A percentile compares a stretch with the other conserved stretches of the same genome.
Conservation (phyloP, 2,329 filamentous ascomycete genomes). For the Geoglossum cookeanum region DNA sequence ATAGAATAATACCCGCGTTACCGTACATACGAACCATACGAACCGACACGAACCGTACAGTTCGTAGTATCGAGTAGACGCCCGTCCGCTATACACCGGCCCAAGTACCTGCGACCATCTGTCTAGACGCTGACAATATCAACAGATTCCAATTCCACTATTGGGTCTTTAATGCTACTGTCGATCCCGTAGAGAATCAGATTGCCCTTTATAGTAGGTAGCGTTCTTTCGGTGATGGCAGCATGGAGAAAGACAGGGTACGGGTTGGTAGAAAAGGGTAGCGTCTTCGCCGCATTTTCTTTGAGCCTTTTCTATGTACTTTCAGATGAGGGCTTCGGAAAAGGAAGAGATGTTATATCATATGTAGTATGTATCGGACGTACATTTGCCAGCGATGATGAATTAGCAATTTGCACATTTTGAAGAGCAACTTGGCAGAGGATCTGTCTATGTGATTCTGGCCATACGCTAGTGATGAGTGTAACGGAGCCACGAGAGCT, state of each 20-base stretch:
- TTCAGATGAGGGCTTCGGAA: background rate
- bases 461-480: no score
- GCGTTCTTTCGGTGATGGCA: background rate
- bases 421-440: background rate
- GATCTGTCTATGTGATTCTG: background rate
- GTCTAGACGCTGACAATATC: no score
- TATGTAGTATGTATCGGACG: background rate
- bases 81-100: no score
- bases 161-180: background rate
- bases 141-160: background rate
- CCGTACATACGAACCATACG: no score
- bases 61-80: no score
- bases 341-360: background rate
- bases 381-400: background rate
- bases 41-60: no score
- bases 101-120: no score
- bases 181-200: background rate
- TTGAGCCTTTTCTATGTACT: background rate
- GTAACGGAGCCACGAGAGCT: no score
- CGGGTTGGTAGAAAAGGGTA: background rate
- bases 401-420: background rate
- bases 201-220: background rate
- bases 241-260: background rate
- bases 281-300: background rate
- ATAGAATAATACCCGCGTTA: no score